phyloP scores from a whole-genome alignment of 331 rosid species.

The Erythrophleum ivorense region DNA sequence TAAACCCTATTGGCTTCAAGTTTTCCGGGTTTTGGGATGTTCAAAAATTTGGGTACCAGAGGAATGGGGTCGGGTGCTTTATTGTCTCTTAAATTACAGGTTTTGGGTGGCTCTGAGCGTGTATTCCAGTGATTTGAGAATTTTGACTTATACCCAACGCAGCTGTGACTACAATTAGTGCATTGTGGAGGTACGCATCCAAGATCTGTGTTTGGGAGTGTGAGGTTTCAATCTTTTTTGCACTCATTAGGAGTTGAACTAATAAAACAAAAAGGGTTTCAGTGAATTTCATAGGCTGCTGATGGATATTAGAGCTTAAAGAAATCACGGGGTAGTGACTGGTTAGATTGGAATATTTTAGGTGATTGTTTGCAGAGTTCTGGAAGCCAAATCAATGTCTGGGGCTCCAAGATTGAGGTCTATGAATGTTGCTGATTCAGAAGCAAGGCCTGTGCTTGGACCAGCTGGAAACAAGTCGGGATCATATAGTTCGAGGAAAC shows the following conservation, averaged over 20 bases:
- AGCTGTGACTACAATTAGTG: conserved; percentile 28
- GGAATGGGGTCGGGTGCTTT: conserved; percentile 35
- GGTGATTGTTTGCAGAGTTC: conserved; percentile 31
- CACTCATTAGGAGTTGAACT: conserved; percentile 38
- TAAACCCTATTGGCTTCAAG: conserved; percentile 40
- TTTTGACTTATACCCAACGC: conserved; percentile 27
- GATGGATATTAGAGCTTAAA: conserved; percentile 35
- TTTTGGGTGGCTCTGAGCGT: conserved; percentile 34
- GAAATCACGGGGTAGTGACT: conserved; percentile 14
- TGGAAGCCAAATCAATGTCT: conserved; percentile 54
- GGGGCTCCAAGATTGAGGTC: conserved; percentile 86
- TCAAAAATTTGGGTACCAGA: conserved; percentile 41
- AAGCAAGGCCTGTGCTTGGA: conserved; percentile 71
- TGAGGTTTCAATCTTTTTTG: conserved; percentile 26
- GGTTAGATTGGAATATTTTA: conserved; percentile 31
- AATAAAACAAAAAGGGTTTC: conserved; percentile 30
- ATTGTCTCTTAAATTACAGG: conserved; percentile 41
- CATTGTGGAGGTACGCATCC: conserved; percentile 41
- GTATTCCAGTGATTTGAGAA: conserved; percentile 1
- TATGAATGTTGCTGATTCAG: conserved; percentile 81
- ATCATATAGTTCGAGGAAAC: conserved; percentile 58
- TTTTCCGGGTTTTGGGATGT: conserved; percentile 42
- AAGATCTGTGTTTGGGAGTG: conserved; percentile 60
- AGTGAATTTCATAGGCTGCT: conserved; percentile 38
- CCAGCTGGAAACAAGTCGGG: conserved; percentile 80